Base-by-base conservation (phyloP, 176 grass and related monocot species). In the Saccharum spontaneum region DNA sequence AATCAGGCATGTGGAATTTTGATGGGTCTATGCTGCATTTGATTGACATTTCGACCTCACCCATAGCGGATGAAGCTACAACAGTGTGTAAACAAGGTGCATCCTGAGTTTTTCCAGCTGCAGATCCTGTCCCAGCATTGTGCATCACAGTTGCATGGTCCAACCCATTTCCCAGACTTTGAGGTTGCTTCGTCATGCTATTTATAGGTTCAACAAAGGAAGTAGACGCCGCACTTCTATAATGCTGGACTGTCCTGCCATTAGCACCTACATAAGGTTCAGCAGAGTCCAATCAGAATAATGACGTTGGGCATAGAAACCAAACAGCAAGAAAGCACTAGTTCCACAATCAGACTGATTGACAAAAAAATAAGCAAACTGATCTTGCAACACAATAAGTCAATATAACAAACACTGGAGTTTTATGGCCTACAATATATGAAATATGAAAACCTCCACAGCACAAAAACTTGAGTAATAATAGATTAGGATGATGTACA, bases 31-130 rank as follows among this genome's bases (percentile, higher is more conserved):
- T 43, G 87, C 62, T 70, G 46, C 79, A 87, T 28, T 36, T 82
- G 13, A 97, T 69, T 52, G 86, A 80, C 87, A 97, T 77, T 77
- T 92, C 92, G 30, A 94, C 79, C 45, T 92, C 86, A 64, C 94
- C 92, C 40, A 55, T 61, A 63, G 92, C 23, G 16, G 92, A 90
- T 67, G 94, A 97, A 67, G 87, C 92, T 50, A 92, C 80, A 86
- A 87, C 73, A 77, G 91, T 78, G 63, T 83, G 78, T 28, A 74
- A 63, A 54, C 45, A 83, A 88, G 78, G 78, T 74, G 57, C 13
- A 59, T 89, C 67, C 57, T 69, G 83, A 20, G 69, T 55, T 63
- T 69, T 74, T 73, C 37, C 48, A 86, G 65, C 34, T 59, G 59
- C 44, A 70, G 78, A 86, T 85, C 39, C 66, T 45, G 62, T 48